A percentile compares a stretch with the other conserved stretches of the same genome.
phyloP scores from a whole-genome alignment of 2,329 filamentous ascomycete species.

The Trichoderma gracile region DNA sequence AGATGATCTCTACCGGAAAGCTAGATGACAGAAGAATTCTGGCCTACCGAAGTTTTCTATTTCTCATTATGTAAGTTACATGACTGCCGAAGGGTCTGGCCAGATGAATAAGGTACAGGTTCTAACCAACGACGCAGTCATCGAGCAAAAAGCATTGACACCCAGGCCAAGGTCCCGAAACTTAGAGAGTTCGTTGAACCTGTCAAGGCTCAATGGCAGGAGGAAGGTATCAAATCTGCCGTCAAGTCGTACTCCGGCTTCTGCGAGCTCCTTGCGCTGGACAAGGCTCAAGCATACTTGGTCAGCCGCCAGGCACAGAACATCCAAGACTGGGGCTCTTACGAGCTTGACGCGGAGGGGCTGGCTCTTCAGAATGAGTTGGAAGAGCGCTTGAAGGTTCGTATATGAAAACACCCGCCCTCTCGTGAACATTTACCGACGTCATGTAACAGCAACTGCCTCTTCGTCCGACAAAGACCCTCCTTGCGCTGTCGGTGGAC shows the following conservation, averaged over 20 bases:
- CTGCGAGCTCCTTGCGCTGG: slow-evolving; percentile 75
- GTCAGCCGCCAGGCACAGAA: slow-evolving; percentile 70
- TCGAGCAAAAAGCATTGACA: slow-evolving; percentile 74
- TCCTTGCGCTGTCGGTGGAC: slow-evolving; percentile 90
- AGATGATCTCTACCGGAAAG: slow-evolving; percentile 71
- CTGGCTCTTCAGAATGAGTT: slow-evolving; percentile 76
- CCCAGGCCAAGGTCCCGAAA: slow-evolving; percentile 67
- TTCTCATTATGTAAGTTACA: slow-evolving; percentile 75
- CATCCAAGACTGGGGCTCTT: slow-evolving; percentile 78
- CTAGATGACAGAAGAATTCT: slow-evolving; percentile 81
- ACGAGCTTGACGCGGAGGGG: slow-evolving; percentile 76
- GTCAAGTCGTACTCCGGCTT: slow-evolving; percentile 78
- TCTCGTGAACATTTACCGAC: slow-evolving; percentile 20
- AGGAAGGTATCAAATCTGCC: slow-evolving; percentile 64
- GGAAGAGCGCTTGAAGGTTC: slow-evolving; percentile 69
- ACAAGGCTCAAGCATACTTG: slow-evolving; percentile 79
- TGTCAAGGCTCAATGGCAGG: slow-evolving; percentile 77
- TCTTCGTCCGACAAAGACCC: slow-evolving; percentile 82
- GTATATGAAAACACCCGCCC: slow-evolving; percentile 25
- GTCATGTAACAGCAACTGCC: slow-evolving; percentile 61
- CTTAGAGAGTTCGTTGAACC: slow-evolving; percentile 79
- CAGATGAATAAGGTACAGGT: neutral
- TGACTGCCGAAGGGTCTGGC: neutral
- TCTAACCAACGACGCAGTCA: slow-evolving; percentile 55
- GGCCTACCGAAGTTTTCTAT: slow-evolving; percentile 85